Evolutionary conservation across 2,329 filamentous ascomycete genomes (phyloP).

Genomic region (Pezicula radicicola): DNA sequence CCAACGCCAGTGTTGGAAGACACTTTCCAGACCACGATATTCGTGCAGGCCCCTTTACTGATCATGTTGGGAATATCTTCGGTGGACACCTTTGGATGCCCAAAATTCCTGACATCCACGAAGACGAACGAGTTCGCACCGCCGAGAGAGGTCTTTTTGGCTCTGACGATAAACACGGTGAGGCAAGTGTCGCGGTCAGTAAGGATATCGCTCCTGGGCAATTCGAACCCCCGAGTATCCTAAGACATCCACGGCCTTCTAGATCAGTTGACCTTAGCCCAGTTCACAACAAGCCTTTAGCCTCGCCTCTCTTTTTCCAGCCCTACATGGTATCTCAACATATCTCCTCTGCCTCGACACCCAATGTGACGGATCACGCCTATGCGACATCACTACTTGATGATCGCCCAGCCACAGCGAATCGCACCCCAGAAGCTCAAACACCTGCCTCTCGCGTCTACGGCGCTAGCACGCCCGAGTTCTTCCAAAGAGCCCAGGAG

Average conservation of each 20-base stretch:
- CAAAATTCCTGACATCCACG: conserved; percentile 34
- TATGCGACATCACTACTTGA: conserved; percentile 33
- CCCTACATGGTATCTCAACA: conserved; percentile 20
- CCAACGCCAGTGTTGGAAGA: conserved; percentile 10
- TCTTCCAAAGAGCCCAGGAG: conserved; percentile 35
- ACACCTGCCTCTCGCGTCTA: conserved; percentile 33
- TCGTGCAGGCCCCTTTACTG: conserved; percentile 20
- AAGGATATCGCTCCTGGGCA: conserved; percentile 59
- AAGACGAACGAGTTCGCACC: conserved; percentile 56
- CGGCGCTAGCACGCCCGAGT: conserved; percentile 37
- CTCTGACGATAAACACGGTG: conserved; percentile 60
- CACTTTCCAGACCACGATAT: not conserved
- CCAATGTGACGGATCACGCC: conserved; percentile 16
- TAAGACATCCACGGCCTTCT: conserved; percentile 15
- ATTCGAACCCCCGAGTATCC: conserved; percentile 16
- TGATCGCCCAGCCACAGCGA: conserved; percentile 46
- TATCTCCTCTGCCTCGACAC: conserved; percentile 20
- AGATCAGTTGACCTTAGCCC: conserved; percentile 20
- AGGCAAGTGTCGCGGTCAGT: conserved; percentile 61
- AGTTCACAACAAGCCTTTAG: conserved; percentile 16
- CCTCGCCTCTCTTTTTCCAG: conserved; percentile 26
- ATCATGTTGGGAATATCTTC: conserved; percentile 23
- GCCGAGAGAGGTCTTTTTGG: conserved; percentile 59
- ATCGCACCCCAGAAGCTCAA: conserved; percentile 37
- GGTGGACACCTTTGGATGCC: conserved; percentile 17